A percentile compares a stretch with the other conserved stretches of the same genome.
phyloP scores from a whole-genome alignment of 2,329 filamentous ascomycete genomes.

The Basipetospora chlamydospora region DNA sequence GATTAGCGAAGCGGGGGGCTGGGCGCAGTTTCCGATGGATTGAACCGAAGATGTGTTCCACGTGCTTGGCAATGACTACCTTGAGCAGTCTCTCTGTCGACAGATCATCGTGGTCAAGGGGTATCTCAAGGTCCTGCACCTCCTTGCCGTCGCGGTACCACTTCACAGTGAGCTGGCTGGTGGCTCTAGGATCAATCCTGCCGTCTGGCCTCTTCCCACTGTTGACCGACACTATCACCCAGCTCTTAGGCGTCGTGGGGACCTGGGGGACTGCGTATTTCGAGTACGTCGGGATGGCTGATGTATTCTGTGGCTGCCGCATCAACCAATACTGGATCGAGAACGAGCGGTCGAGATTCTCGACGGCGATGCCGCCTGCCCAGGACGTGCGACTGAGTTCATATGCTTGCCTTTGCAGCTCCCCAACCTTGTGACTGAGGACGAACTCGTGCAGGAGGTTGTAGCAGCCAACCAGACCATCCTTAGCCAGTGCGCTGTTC shows the following conservation, averaged over 20 bases:
- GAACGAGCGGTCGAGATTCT: slow-evolving; percentile 66
- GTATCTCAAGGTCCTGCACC: slow-evolving; percentile 51
- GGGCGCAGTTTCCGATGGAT: slow-evolving; percentile 46
- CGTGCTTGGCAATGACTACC: slow-evolving; percentile 60
- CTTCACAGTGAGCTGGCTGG: slow-evolving; percentile 46
- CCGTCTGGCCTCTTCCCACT: slow-evolving; percentile 40
- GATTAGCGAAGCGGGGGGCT: slow-evolving; percentile 45
- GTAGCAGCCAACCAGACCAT: slow-evolving; percentile 69
- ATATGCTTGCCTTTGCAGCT: slow-evolving; percentile 63
- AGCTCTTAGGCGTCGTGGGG: slow-evolving; percentile 56
- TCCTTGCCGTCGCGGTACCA: slow-evolving; percentile 81
- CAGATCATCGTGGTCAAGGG: slow-evolving; percentile 50
- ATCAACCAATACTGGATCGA: slow-evolving; percentile 84
- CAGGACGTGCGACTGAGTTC: slow-evolving; percentile 58
- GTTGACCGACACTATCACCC: slow-evolving; percentile 75
- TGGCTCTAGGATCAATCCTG: slow-evolving; percentile 23
- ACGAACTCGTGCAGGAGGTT: slow-evolving; percentile 76
- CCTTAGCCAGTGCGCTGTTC: slow-evolving; percentile 54
- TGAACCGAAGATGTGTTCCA: slow-evolving; percentile 53
- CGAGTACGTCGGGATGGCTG: slow-evolving; percentile 17
- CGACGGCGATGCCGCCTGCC: slow-evolving; percentile 63
- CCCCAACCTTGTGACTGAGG: slow-evolving; percentile 78
- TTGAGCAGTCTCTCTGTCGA: slow-evolving; percentile 64
- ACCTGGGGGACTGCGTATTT: slow-evolving; percentile 2
- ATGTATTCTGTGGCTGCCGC: slow-evolving; percentile 19